These are phyloP conservation scores for Coprinopsis sp. DNA, from an alignment of 768 basidiomycete species.

Conservation along the genomic window DNA sequence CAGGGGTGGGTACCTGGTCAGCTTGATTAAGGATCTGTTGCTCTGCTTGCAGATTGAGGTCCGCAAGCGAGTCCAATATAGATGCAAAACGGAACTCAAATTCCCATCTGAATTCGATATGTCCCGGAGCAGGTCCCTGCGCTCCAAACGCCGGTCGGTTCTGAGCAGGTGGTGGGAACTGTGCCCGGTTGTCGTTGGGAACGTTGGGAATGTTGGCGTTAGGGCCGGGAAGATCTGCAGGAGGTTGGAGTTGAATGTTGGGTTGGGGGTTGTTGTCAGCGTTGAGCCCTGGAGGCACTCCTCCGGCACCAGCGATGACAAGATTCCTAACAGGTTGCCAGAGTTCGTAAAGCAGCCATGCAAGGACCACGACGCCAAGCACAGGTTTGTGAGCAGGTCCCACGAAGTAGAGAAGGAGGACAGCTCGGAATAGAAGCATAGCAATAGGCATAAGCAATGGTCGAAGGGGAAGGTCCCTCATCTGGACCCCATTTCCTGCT, in stretches of 20 bases:
- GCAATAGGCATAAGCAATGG: constrained; percentile 63
- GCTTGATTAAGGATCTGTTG: constrained; percentile 41
- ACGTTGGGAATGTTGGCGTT: constrained; percentile 7
- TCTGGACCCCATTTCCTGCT: constrained; percentile 30
- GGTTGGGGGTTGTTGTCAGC: constrained; percentile 13
- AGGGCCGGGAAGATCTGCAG: constrained; percentile 8
- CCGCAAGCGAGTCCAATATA: constrained; percentile 48
- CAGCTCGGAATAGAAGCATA: constrained; percentile 64
- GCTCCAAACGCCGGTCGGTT: constrained; percentile 11
- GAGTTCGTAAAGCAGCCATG: constrained; percentile 72
- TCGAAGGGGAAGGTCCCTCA: constrained; percentile 60
- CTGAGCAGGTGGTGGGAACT: constrained; percentile 16
- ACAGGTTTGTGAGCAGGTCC: constrained; percentile 70
- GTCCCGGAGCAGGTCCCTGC: constrained; percentile 10
- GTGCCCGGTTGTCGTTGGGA: constrained; percentile 6
- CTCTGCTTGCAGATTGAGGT: constrained; percentile 53
- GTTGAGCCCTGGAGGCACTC: constrained; percentile 8
- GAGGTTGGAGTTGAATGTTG: constrained; percentile 9
- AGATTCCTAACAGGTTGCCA: constrained; percentile 61
- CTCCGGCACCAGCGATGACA: constrained; percentile 23
- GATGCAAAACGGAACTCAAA: constrained; percentile 30
- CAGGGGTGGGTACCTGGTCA: constrained; percentile 25
- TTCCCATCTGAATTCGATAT: constrained; percentile 19
- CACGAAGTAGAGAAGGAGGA: constrained; percentile 71
- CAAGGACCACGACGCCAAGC: constrained; percentile 58